Conservation (phyloP, 202 grass and related monocot genomes). For the Digitaria exilis region DNA sequence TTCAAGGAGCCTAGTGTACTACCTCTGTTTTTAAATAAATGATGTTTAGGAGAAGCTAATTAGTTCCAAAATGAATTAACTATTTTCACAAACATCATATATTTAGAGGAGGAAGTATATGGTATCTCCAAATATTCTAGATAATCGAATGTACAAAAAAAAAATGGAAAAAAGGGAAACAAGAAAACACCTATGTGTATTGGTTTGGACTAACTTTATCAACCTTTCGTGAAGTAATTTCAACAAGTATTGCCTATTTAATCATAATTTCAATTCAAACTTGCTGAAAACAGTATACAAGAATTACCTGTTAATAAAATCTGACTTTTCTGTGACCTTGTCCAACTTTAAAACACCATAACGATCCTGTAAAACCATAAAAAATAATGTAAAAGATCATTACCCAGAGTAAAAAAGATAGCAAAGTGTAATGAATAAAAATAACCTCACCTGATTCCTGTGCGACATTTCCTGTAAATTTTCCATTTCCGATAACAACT, state of each 20-base stretch:
- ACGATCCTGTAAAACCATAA: slow-evolving; percentile 62
- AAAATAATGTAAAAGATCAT: slow-evolving; percentile 24
- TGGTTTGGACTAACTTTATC: not conserved
- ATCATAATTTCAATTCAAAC: not conserved
- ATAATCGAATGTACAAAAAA: not conserved
- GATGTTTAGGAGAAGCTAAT: no score
- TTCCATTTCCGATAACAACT: slow-evolving; percentile 60
- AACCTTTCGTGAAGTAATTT: not conserved
- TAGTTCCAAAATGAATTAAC: no score
- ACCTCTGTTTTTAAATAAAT: no score
- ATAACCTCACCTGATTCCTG: slow-evolving; percentile 63
- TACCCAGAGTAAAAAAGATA: slow-evolving; percentile 18
- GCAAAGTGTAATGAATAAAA: not conserved
- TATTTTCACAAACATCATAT: no score
- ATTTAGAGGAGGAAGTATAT: no score
- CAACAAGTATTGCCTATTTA: not conserved
- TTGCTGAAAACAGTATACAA: not conserved
- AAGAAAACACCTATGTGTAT: slow-evolving; percentile 14
- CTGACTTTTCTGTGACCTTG: slow-evolving; percentile 69
- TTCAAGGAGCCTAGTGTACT: not conserved
- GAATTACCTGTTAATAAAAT: slow-evolving; percentile 90
- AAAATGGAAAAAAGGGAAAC: not conserved
- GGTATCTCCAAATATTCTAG: slow-evolving; percentile 12
- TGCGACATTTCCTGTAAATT: slow-evolving; percentile 61
- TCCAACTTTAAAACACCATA: slow-evolving; percentile 78